These are phyloP conservation scores for Axilococcus clingmanii DNA, from an alignment of 139 green algal species.

Conservation along the genomic window DNA sequence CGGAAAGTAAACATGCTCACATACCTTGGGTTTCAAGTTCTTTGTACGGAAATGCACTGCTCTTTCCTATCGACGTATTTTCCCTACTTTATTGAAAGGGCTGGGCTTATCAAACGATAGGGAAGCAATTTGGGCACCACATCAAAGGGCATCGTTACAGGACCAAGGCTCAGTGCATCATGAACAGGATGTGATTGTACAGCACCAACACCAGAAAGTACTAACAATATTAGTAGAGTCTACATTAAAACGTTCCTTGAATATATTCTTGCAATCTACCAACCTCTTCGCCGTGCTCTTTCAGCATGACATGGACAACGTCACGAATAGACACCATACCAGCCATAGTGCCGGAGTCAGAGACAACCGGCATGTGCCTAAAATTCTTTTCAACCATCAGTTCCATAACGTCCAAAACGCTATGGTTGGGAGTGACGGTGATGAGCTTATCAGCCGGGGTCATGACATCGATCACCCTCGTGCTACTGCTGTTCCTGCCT, in stretches of 20 bases:
- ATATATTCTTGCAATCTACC: constrained; percentile 49
- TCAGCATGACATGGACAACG: constrained; percentile 39
- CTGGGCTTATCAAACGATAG: too few species aligned
- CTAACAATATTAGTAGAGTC: too few species aligned
- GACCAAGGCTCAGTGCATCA: too few species aligned
- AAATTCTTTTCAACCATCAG: constrained; percentile 52
- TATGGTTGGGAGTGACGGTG: constrained; percentile 35
- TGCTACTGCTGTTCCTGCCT: constrained; percentile 24
- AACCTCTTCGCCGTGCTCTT: constrained; percentile 49
- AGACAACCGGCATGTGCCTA: constrained; percentile 46
- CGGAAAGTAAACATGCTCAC: too few species aligned
- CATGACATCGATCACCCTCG: constrained; percentile 41
- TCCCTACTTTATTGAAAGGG: too few species aligned
- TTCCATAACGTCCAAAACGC: constrained; percentile 43
- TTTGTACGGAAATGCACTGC: too few species aligned
- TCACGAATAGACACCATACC: constrained; percentile 51
- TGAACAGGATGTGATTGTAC: too few species aligned
- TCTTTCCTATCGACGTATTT: too few species aligned
- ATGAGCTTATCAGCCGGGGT: constrained; percentile 25
- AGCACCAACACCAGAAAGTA: too few species aligned
- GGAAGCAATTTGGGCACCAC: too few species aligned
- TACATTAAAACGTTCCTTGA: constrained; percentile 27
- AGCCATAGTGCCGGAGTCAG: constrained; percentile 24
- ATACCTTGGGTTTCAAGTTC: too few species aligned
- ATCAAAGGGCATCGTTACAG: too few species aligned